phyloP scores from a whole-genome alignment of 352 stramenopile genomes.

The Globisporangium okanoganense region DNA sequence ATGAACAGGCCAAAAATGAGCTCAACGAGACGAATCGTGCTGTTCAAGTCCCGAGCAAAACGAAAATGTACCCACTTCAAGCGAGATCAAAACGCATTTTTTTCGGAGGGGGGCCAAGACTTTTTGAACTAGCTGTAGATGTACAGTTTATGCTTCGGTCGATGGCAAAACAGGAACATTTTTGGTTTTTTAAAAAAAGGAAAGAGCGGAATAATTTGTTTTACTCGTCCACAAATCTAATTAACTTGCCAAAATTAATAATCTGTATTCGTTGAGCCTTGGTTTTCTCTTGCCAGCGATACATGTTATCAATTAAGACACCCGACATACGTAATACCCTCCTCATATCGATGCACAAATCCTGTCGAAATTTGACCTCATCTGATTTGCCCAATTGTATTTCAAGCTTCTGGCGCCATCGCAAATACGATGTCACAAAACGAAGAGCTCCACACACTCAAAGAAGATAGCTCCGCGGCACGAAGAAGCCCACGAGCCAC shows the following conservation, averaged over 20 bases:
- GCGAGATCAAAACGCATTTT: no score
- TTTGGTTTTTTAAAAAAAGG: no score
- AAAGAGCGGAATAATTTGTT: no score
- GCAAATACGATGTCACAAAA: background rate
- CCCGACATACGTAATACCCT: background rate
- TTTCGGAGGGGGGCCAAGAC: no score
- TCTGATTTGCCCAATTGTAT: constrained; percentile 4
- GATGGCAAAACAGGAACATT: no score
- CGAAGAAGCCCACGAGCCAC: background rate
- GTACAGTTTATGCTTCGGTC: no score
- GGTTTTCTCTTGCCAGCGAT: background rate
- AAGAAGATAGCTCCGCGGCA: background rate
- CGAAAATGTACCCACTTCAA: no score
- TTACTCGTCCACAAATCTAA: no score
- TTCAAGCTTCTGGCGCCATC: background rate
- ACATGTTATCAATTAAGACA: background rate
- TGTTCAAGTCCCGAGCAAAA: no score
- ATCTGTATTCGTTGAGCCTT: background rate
- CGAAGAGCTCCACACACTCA: background rate
- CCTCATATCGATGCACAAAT: background rate
- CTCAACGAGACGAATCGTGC: no score
- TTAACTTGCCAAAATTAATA: background rate
- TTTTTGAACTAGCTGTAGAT: no score
- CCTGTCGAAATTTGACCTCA: background rate
- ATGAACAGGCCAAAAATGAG: no score